Percentiles rank a stretch among this genome's conserved stretches.
These are phyloP conservation scores for Heritiera littoralis DNA, from an alignment of 345 rosid species.

Conservation along the genomic window DNA sequence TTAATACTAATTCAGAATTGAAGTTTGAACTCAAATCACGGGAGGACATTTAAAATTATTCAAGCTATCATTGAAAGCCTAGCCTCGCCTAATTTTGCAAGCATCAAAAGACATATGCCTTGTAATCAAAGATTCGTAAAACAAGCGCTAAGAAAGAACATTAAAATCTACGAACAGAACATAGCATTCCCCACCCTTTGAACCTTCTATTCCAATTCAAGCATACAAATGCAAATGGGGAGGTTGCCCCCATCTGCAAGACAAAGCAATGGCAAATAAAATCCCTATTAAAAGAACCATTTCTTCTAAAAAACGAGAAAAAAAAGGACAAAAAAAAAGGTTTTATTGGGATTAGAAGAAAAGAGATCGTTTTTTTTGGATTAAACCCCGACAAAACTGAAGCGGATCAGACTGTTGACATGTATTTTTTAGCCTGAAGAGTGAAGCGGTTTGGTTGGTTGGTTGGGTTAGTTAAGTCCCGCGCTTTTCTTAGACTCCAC, in stretches of 20 bases:
- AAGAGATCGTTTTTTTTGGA: conserved; percentile 16
- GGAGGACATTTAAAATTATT: background rate
- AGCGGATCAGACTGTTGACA: conserved; percentile 17
- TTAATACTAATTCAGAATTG: background rate
- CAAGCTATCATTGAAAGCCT: conserved; percentile 21
- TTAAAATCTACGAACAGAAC: conserved; percentile 9
- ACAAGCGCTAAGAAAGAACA: background rate
- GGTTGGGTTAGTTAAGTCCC: conserved; percentile 40
- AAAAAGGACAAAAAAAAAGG: background rate
- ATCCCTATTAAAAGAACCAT: background rate
- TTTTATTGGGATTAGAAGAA: conserved; percentile 4
- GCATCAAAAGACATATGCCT: conserved; percentile 14
- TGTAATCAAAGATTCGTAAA: conserved; percentile 34
- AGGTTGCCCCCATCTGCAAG: conserved; percentile 46
- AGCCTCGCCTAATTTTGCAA: conserved; percentile 29
- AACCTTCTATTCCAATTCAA: conserved; percentile 55
- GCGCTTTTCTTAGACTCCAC: conserved; percentile 50
- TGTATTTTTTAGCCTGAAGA: background rate
- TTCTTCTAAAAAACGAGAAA: background rate
- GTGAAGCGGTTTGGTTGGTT: conserved; percentile 23
- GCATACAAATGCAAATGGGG: conserved; percentile 29
- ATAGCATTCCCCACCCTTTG: conserved; percentile 16
- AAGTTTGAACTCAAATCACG: background rate
- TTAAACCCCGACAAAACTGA: conserved; percentile 30
- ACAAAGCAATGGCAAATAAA: conserved; percentile 42